These are phyloP conservation scores for Talaromyces sp. DNA, from an alignment of 2,329 filamentous ascomycete genomes.

Conservation along the genomic window DNA sequence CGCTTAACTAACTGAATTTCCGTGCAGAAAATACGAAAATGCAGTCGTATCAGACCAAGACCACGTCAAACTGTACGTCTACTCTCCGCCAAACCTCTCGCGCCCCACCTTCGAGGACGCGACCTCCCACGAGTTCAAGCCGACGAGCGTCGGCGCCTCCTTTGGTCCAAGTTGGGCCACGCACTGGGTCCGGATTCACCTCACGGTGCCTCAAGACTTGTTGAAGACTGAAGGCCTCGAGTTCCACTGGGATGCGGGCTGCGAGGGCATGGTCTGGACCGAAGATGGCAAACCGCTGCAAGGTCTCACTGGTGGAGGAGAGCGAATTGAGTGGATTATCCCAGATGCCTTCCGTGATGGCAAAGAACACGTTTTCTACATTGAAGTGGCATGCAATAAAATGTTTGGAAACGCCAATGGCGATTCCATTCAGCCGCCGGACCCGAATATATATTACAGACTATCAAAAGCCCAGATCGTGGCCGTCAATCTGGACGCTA, in stretches of 20 bases:
- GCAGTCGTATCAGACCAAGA: constrained; percentile 62
- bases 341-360: constrained; percentile 77
- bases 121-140: constrained; percentile 66
- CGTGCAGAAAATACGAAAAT: constrained; percentile 64
- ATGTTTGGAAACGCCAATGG: constrained; percentile 96
- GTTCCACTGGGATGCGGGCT: constrained; percentile 92
- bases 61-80: constrained; percentile 78
- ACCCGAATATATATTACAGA: constrained; percentile 75
- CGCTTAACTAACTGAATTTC: constrained; percentile 3
- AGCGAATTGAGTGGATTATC: constrained; percentile 86
- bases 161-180: constrained; percentile 97
- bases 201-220: constrained; percentile 72
- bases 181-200: constrained; percentile 86
- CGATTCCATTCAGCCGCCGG: constrained; percentile 81
- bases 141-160: constrained; percentile 67
- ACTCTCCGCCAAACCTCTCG: constrained; percentile 71
- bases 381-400: constrained; percentile 97
- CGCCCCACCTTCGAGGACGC: constrained; percentile 86
- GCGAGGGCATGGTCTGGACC: constrained; percentile 91
- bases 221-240: constrained; percentile 76
- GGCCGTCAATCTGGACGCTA: constrained; percentile 78
- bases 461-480: constrained; percentile 78
- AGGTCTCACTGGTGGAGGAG: constrained; percentile 82
- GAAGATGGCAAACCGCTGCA: constrained; percentile 86
- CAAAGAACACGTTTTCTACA: constrained; percentile 81